Base-by-base conservation (phyloP, 305 asterid species). In the Coffea humblotiana region DNA sequence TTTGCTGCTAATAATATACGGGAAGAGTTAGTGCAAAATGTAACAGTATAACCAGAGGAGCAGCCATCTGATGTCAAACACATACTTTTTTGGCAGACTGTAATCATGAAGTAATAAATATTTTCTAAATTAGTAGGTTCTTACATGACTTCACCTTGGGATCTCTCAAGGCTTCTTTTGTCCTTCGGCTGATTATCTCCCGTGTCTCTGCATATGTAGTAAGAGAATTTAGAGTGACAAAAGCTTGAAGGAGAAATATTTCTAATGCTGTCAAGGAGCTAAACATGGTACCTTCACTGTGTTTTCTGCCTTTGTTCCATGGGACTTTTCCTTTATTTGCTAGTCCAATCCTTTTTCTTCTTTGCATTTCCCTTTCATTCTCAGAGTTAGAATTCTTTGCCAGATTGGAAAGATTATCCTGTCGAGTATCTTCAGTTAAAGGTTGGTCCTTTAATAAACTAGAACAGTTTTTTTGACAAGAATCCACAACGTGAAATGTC, bases 141-240 rank as follows among this genome's bases (percentile, higher is more conserved):
- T 94, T 94, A 94, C 98, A 91, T 87, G 97, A 96, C 98, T 94
- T 96, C 97, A 96, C 99, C 99, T 96, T 92, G 97, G 99, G 99
- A 73, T 94, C 95, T 82, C 83, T 85, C 92, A 96, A 80, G 84
- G 99, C 99, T 90, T 96, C 97, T 89, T 77, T 94, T n/a, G 99
- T 96, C 79, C 89, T 88, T 78, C 83, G 88, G 25, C 89, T 90
- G 90, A 96, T 96, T 83, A 79, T 90, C 84, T 87, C 90, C 72
- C 96, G 91, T 69, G 98, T 94, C 88, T 90, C 98, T 94, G 90
- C 85, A 86, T 71, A 83, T 47, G 67, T 37, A 37, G n/a, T 75
- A 23, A 79, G 71, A 71, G 40, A 58, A 75, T 77, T 82, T 51
- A 86, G 86, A 78, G 69, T 25, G 49, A 48, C 13, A 43, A 83